Percentiles rank a stretch among this genome's conserved stretches.
These are phyloP conservation scores for Podospora sp. DNA, from an alignment of 495 filamentous ascomycete genomes.

Conservation along the genomic window DNA sequence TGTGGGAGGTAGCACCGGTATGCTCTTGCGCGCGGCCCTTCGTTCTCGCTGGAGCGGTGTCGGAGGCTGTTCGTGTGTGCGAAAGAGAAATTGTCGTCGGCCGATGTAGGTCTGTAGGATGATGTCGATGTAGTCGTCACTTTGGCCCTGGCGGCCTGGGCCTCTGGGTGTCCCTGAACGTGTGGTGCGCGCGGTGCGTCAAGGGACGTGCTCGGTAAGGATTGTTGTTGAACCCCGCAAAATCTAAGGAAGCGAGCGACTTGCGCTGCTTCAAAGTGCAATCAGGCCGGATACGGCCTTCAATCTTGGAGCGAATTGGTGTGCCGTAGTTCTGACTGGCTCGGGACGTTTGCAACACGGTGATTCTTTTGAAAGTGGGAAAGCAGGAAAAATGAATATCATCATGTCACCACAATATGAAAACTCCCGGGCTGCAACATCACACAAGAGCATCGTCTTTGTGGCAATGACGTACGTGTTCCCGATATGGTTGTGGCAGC, in stretches of 20 bases:
- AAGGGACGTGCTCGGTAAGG: neutral
- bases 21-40: neutral
- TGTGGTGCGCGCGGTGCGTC: neutral
- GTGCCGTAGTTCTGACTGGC: neutral
- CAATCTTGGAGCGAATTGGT: neutral
- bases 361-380: neutral
- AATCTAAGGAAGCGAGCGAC: neutral
- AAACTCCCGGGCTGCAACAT: neutral
- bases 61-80: neutral
- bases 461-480: neutral
- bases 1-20: neutral
- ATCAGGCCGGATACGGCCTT: neutral
- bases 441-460: neutral
- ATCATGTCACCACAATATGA: neutral
- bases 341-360: neutral
- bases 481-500: neutral
- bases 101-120: slow-evolving; percentile 3
- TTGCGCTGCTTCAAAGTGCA: neutral
- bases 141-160: slow-evolving; percentile 14
- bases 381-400: neutral
- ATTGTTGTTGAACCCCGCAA: neutral
- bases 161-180: neutral
- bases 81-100: neutral
- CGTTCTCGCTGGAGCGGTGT: neutral
- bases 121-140: slow-evolving; percentile 14